Conservation (phyloP, 2,329 filamentous ascomycete genomes). For the Scedosporium aurantiacum region DNA sequence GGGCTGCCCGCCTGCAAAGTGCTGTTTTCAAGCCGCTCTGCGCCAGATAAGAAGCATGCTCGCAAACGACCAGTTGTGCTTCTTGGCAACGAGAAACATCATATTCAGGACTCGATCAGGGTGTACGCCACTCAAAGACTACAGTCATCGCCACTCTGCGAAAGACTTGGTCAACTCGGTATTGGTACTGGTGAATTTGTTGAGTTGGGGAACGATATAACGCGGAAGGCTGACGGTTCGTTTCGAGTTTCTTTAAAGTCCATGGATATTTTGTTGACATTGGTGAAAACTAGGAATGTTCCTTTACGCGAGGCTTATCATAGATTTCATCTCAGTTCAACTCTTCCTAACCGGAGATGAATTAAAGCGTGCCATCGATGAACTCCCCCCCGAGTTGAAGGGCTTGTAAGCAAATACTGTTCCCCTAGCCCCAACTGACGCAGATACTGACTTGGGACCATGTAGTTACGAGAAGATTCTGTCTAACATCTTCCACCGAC, state of each 20-base stretch:
- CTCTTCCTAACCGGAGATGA: constrained; percentile 11
- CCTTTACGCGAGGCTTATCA: background rate
- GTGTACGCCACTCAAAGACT: background rate
- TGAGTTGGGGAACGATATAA: background rate
- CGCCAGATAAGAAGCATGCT: too few relatives aligned
- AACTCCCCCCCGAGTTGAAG: constrained; percentile 13
- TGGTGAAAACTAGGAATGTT: background rate
- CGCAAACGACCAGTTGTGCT: too few relatives aligned
- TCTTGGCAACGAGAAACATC: too few relatives aligned
- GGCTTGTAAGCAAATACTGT: constrained; percentile 14
- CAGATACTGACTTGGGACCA: too few relatives aligned
- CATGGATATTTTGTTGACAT: too few relatives aligned
- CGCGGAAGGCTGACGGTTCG: background rate
- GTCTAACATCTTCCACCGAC: constrained; percentile 11
- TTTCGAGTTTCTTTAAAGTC: background rate
- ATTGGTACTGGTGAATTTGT: background rate
- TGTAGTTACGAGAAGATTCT: constrained; percentile 19
- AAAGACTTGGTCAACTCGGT: background rate
- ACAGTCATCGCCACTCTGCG: background rate
- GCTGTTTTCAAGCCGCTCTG: too few relatives aligned
- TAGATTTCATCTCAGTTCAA: background rate
- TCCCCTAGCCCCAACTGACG: background rate
- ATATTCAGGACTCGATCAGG: background rate
- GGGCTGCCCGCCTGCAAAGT: too few relatives aligned
- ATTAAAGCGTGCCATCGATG: constrained; percentile 14